A percentile compares a stretch with the other conserved stretches of the same genome.
phyloP scores from a whole-genome alignment of 1,139 yeast genomes.

The Blastobotrys apis region DNA sequence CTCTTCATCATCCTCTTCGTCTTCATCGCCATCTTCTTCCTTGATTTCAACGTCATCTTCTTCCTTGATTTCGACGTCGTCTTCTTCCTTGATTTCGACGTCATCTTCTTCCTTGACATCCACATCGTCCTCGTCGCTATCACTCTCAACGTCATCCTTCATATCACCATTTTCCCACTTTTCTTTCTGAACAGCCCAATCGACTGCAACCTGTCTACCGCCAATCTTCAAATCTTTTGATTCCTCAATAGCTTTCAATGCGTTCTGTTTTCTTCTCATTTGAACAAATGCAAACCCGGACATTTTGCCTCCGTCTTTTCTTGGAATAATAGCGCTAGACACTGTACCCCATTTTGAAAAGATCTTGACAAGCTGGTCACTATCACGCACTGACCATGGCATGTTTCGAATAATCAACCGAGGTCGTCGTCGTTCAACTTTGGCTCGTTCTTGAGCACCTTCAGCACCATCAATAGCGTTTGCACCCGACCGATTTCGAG shows the following conservation, averaged over 20 bases:
- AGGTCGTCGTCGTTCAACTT: slow-evolving; percentile 62
- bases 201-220: slow-evolving; percentile 92
- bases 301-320: slow-evolving; percentile 84
- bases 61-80: slow-evolving; percentile 27
- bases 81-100: slow-evolving; percentile 29
- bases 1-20: slow-evolving; percentile 31
- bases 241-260: slow-evolving; percentile 76
- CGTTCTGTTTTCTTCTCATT: slow-evolving; percentile 75
- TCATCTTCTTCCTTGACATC: slow-evolving; percentile 32
- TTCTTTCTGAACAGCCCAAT: slow-evolving; percentile 83
- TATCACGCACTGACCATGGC: slow-evolving; percentile 92
- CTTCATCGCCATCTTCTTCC: slow-evolving; percentile 27
- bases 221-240: slow-evolving; percentile 71
- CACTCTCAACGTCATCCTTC: slow-evolving; percentile 39
- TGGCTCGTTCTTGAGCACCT: slow-evolving; percentile 24
- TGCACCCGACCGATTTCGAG: slow-evolving; percentile 64
- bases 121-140: slow-evolving; percentile 33
- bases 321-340: slow-evolving; percentile 83
- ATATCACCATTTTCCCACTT: slow-evolving; percentile 59
- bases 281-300: slow-evolving; percentile 93
- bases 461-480: slow-evolving; percentile 20
- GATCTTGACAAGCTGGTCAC: slow-evolving; percentile 61
- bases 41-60: slow-evolving; percentile 28
- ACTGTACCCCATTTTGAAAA: slow-evolving; percentile 83
- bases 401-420: slow-evolving; percentile 83